Percentiles rank a stretch among this genome's conserved stretches.
Conservation (phyloP, 257 asterid genomes). For the Datura wrightii region DNA sequence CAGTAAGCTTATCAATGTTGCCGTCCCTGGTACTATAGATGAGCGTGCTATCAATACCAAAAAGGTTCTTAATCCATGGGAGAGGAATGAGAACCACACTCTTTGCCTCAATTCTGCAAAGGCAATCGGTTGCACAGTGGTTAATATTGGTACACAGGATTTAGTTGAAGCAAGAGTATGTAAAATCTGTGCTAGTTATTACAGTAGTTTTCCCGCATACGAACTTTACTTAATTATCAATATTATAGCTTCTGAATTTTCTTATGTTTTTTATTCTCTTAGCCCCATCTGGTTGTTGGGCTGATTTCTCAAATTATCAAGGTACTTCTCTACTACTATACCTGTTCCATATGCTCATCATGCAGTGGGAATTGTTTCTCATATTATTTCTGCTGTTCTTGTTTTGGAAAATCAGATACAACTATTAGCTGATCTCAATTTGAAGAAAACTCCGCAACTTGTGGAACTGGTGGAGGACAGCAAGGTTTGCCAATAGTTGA, state of each 20-base stretch:
- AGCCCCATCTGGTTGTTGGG: conserved; percentile 95
- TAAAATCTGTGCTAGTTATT: not conserved
- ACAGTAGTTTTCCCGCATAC: not conserved
- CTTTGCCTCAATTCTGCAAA: conserved; percentile 94
- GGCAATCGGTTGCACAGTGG: conserved; percentile 99
- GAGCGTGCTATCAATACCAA: conserved; percentile 96
- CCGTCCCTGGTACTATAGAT: conserved; percentile 92
- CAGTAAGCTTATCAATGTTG: conserved; percentile 96
- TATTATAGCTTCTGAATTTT: not conserved
- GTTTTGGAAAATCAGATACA: conserved; percentile 67
- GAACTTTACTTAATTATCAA: not conserved
- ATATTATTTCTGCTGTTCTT: conserved; percentile 10
- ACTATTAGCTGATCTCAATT: conserved; percentile 87
- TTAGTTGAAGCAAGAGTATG: conserved; percentile 88
- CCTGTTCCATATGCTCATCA: not conserved
- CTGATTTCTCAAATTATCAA: conserved; percentile 93
- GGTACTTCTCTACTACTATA: conserved; percentile 46
- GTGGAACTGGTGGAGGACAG: conserved; percentile 91
- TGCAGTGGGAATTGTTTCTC: conserved; percentile 12
- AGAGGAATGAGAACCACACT: conserved; percentile 89
- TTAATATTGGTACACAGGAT: conserved; percentile 95
- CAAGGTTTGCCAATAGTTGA: conserved; percentile 54
- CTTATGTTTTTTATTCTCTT: conserved; percentile 35
- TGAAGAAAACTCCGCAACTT: conserved; percentile 91
- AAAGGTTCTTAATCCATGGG: conserved; percentile 85